Evolutionary conservation across 2,329 filamentous ascomycete species (phyloP).

Genomic region (Botrytis medusae): DNA sequence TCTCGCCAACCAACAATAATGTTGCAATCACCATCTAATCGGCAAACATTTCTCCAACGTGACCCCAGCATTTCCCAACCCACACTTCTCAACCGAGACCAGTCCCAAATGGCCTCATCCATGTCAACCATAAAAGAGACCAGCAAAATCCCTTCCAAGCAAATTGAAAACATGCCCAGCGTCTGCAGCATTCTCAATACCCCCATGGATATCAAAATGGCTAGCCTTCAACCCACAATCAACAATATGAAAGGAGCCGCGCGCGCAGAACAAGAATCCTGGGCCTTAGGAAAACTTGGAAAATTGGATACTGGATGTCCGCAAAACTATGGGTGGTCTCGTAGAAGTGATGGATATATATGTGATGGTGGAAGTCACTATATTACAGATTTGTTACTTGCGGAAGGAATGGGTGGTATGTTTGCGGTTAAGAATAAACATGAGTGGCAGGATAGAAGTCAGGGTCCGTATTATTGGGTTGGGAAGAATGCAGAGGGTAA

Average conservation of each 20-base stretch:
- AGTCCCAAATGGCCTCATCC: background rate
- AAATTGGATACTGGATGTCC: constrained; percentile 21
- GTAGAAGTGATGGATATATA: constrained; percentile 27
- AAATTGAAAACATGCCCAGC: background rate
- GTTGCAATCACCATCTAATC: background rate
- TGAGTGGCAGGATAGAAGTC: constrained; percentile 17
- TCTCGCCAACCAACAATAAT: background rate
- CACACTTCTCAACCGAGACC: background rate
- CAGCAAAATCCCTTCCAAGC: background rate
- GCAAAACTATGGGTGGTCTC: constrained; percentile 21
- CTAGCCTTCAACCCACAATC: constrained; percentile 24
- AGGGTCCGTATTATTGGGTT: constrained; percentile 14
- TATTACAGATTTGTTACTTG: constrained; percentile 29
- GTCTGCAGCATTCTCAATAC: background rate
- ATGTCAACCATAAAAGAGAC: background rate
- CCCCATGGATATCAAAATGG: constrained; percentile 24
- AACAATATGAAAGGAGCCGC: constrained; percentile 18
- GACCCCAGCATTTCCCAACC: background rate
- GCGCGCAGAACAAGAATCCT: constrained; percentile 27
- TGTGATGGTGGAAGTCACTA: constrained; percentile 27
- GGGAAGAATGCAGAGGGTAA: background rate
- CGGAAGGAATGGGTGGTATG: constrained; percentile 29
- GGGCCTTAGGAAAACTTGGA: constrained; percentile 24
- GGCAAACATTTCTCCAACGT: background rate
- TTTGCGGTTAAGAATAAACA: constrained; percentile 17